Base-by-base conservation (phyloP, 176 grass and related monocot species). In the Cenchrus purpureus region DNA sequence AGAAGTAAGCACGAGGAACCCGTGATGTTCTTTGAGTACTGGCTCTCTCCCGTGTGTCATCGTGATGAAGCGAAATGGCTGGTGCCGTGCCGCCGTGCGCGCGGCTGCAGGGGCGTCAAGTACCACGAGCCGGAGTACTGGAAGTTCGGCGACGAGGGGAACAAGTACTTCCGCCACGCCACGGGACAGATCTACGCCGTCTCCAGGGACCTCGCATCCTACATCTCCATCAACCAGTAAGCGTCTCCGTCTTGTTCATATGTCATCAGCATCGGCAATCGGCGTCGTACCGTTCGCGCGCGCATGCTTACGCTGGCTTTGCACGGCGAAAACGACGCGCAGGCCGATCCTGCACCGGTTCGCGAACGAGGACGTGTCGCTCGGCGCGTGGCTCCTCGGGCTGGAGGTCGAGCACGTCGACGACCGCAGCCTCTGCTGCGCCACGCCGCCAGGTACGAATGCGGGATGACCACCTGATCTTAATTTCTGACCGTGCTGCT, bases 121-220 rank as follows among this genome's bases (percentile, higher is more conserved):
- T 97, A 94, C 70, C 84, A 86, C 61, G 94, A 97, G 68, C 91
- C 91, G 73, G 91, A 94, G 74, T 94, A 84, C 50, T 97, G 89
- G 94, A 97, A 97, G 85, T 94, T 97, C 77, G 91, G 94, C 17
- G 94, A 91, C 70, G 91, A 93, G 32, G 94, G 91, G 28, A 97
- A 93, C 84, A 78, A 84, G 75, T 97, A 97, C 82, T 93, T 97
- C 82, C 84, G 94, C 0, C 91, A 97, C 77, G 94, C 94, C 56
- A 87, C 94, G 4, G 91, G 94, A 7, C 91, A 93, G 78, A 91
- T 94, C 58, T 97, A 97, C 80, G 94, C 84, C 79, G 90, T 94
- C 49, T 97, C 91, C 60, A 84, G 78, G 84, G 94, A 97, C 88
- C 89, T 97, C 48, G 94, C 94, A 8, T 86, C 91, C n/a, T 91